Conservation (phyloP, 805 yeast genomes). For the Nakazawaea laoshanensis region DNA sequence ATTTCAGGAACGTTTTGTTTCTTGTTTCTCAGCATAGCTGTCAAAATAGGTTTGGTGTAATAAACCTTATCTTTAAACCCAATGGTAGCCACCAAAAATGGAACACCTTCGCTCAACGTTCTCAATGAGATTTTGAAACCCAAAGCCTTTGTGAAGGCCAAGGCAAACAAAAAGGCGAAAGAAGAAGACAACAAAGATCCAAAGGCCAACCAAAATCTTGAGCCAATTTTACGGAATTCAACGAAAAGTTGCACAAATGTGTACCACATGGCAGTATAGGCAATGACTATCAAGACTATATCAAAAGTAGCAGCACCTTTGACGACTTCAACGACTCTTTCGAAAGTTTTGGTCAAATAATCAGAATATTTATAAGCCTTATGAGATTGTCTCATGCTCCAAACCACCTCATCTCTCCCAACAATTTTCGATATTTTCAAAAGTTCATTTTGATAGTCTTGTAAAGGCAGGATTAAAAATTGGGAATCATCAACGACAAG, state of each 20-base stretch:
- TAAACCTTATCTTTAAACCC: constrained; percentile 85
- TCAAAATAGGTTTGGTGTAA: constrained; percentile 53
- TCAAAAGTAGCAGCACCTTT: constrained; percentile 81
- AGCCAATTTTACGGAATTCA: constrained; percentile 72
- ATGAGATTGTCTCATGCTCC: constrained; percentile 55
- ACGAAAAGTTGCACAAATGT: constrained; percentile 67
- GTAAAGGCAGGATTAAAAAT: constrained; percentile 24
- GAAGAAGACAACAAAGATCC: constrained; percentile 72
- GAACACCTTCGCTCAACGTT: constrained; percentile 82
- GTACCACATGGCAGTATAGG: constrained; percentile 83
- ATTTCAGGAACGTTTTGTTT: constrained; percentile 22
- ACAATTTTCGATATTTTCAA: constrained; percentile 17
- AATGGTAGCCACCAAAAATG: constrained; percentile 84
- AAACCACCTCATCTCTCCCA: constrained; percentile 32
- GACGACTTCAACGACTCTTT: constrained; percentile 35
- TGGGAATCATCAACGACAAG: constrained; percentile 12
- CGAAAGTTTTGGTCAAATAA: constrained; percentile 31
- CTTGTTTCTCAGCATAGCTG: constrained; percentile 23
- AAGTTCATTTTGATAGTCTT: constrained; percentile 15
- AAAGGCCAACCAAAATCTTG: constrained; percentile 81
- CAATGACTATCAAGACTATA: constrained; percentile 66
- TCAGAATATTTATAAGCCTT: constrained; percentile 50
- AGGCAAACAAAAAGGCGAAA: constrained; percentile 77
- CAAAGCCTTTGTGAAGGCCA: constrained; percentile 49
- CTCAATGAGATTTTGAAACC: constrained; percentile 59